Evolutionary conservation across 495 filamentous ascomycete genomes (phyloP).

Genomic region (Glonium stellatum): DNA sequence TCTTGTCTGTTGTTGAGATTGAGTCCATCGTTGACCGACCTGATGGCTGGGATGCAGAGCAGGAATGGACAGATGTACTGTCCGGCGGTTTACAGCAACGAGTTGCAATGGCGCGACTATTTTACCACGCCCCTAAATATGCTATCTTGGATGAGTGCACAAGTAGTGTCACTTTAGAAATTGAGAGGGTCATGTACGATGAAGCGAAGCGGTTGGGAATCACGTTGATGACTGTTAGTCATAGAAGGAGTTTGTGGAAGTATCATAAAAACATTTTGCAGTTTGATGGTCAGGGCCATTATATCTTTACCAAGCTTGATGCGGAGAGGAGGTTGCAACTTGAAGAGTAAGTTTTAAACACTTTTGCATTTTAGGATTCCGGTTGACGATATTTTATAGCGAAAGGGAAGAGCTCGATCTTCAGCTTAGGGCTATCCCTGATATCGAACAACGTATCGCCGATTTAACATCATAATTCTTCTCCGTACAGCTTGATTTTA

Average conservation of each 20-base stretch:
- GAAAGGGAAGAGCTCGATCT: slow-evolving; percentile 93
- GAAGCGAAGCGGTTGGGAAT: slow-evolving; percentile 85
- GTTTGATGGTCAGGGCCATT: slow-evolving; percentile 90
- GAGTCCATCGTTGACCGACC: slow-evolving; percentile 75
- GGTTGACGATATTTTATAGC: slow-evolving; percentile 37
- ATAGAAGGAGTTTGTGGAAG: slow-evolving; percentile 88
- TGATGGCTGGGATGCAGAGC: slow-evolving; percentile 85
- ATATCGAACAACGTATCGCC: slow-evolving; percentile 74
- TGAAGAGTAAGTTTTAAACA: slow-evolving; percentile 60
- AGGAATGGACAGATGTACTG: slow-evolving; percentile 90
- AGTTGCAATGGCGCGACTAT: slow-evolving; percentile 94
- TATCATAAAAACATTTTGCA: slow-evolving; percentile 91
- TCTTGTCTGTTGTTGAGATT: slow-evolving; percentile 73
- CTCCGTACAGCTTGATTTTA: background rate
- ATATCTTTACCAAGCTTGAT: slow-evolving; percentile 84
- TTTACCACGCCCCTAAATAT: slow-evolving; percentile 87
- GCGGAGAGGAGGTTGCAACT: slow-evolving; percentile 76
- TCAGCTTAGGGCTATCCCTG: slow-evolving; percentile 73
- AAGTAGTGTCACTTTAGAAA: slow-evolving; percentile 82
- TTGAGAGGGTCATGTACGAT: slow-evolving; percentile 94
- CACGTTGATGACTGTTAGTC: slow-evolving; percentile 92
- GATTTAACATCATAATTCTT: slow-evolving; percentile 53
- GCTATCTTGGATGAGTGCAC: slow-evolving; percentile 98
- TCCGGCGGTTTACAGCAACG: slow-evolving; percentile 89
- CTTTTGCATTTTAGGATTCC: background rate